Conservation (phyloP, 176 grass and related monocot genomes). For the Pharus latifolius region DNA sequence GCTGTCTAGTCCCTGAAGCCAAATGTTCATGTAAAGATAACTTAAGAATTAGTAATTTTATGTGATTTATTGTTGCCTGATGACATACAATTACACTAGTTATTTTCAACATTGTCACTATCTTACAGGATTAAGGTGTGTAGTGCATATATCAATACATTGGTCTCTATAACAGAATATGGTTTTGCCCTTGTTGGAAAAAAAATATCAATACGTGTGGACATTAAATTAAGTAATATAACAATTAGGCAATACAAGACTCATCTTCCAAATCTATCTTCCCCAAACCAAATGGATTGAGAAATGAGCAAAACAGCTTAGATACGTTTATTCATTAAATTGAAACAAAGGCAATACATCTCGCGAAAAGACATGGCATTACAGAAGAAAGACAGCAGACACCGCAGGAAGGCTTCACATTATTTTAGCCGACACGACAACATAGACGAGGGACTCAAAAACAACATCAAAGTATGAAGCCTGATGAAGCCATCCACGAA, state of each 20-base stretch:
- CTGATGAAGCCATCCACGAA: constrained; percentile 1
- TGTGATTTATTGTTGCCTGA: too few species aligned
- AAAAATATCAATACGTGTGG: too few species aligned
- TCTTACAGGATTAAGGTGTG: too few species aligned
- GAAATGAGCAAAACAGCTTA: neutral
- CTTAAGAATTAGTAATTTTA: too few species aligned
- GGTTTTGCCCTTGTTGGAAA: too few species aligned
- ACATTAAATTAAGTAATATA: neutral
- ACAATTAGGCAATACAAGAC: neutral
- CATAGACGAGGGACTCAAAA: constrained; percentile 16
- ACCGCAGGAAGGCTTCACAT: constrained; percentile 19
- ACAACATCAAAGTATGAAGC: constrained; percentile 22
- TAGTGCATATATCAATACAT: too few species aligned
- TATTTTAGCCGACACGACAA: constrained; percentile 20
- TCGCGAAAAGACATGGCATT: neutral
- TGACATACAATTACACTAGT: too few species aligned
- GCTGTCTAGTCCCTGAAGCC: neutral
- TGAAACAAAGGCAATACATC: neutral
- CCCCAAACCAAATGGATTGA: neutral
- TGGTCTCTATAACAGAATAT: too few species aligned
- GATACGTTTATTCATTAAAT: constrained; percentile 25
- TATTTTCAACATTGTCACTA: too few species aligned
- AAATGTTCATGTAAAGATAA: neutral
- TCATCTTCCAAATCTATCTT: neutral
- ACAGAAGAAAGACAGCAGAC: neutral